phyloP scores from a whole-genome alignment of 345 rosid species.

The Citrus sp. region DNA sequence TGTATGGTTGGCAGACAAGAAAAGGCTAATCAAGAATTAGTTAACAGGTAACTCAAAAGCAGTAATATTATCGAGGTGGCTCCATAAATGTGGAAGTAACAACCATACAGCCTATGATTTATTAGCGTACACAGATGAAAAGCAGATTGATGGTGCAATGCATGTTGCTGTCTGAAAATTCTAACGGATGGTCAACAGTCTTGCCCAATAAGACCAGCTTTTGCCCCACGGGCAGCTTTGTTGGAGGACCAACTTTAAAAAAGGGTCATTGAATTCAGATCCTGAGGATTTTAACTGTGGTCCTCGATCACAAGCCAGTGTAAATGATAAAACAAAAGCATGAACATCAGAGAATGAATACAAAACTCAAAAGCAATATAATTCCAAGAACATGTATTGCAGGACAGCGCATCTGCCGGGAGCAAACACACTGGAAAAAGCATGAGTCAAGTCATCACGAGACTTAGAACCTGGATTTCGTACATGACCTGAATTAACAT shows the following conservation, averaged over 20 bases:
- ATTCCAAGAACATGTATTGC: neutral
- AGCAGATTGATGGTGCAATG: neutral
- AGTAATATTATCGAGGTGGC: neutral
- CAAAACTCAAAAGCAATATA: neutral
- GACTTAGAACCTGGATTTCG: neutral
- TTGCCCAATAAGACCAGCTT: neutral
- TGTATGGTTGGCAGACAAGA: neutral
- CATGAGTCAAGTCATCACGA: neutral
- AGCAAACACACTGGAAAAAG: neutral
- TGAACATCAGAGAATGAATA: neutral
- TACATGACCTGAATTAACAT: neutral
- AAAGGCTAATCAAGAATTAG: neutral
- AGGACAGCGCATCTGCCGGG: conserved; percentile 5
- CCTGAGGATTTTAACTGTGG: neutral
- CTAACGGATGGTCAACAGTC: neutral
- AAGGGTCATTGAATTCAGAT: neutral
- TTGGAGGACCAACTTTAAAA: neutral
- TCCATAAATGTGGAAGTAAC: conserved; percentile 10
- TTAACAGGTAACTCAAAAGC: neutral
- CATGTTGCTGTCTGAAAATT: neutral
- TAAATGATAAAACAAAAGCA: neutral
- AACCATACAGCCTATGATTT: neutral
- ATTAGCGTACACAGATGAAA: neutral
- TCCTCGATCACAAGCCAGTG: neutral
- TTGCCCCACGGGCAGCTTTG: neutral